Base-by-base conservation (phyloP, 2,329 filamentous ascomycete genomes). In the Exophiala xenobiotica region DNA sequence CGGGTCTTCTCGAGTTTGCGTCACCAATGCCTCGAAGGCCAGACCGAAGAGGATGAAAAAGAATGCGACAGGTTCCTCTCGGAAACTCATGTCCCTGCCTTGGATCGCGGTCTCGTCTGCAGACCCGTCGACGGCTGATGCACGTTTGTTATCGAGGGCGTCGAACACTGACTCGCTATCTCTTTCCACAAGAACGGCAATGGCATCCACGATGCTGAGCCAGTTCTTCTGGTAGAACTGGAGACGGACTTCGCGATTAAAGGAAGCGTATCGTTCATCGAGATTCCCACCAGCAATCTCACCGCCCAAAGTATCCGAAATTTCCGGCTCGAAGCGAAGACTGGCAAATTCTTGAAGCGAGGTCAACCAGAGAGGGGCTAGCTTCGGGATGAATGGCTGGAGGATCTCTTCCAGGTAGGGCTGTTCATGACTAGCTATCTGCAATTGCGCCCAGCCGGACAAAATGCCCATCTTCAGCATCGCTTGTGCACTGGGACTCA, bases 401-500 rank as follows among this genome's bases (percentile, higher is more conserved):
- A 99, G 77, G 8, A 99, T 91, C 57, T 93, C 85, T 14, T 88
- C 80, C 12, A 99, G 77, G 65, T 99, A 97, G 45, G 83, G 84
- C 62, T 97, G 92, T 65, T 97, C 92, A 3, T 83, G 84, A 70
- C 92, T 97, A 20, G 93, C 90, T 56, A 99, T 91, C 70, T 99
- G 93, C 24, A 99, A 78, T 66, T 96, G 90, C 3, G 93, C 95
- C 93, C 93, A 99, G 1, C 92, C 93, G 1, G 92, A 93, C 68
- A 96, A 95, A 1, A 99, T 87, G 0, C 93, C 87, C 82, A 97
- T 93, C 70, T 95, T 96, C 49, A 99, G 90, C 93, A 99, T 99
- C 42, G 96, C 90, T 65, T 95, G 88, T 0, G 93, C 92, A 67
- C 99, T 99, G 1, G 92, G 90, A 66, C 91, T 96, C 14, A 99